Conservation (phyloP, 257 asterid species). For the Buddleja alternifolia region DNA sequence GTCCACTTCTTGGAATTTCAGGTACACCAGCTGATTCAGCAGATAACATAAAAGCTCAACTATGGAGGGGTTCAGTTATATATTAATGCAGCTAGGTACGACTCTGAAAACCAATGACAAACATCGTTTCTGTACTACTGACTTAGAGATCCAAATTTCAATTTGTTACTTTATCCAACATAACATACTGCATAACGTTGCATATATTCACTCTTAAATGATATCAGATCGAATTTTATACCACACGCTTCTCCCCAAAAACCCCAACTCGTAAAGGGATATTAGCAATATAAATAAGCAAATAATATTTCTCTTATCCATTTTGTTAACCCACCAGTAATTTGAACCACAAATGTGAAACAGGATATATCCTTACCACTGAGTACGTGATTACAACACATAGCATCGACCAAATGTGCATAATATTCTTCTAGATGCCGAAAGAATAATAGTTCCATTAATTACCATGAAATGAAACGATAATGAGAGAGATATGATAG, state of each 20-base stretch:
- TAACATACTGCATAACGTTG: neutral
- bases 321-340: neutral
- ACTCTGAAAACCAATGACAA: neutral
- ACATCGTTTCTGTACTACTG: neutral
- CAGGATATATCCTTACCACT: neutral
- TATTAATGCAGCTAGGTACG: neutral
- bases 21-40: neutral
- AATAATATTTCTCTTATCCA: neutral
- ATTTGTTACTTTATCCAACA: neutral
- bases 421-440: neutral
- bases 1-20: constrained; percentile 16
- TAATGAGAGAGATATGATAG: too few relatives aligned
- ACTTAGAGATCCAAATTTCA: neutral
- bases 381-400: neutral
- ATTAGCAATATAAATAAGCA: neutral
- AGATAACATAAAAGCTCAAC: neutral
- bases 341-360: neutral
- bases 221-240: too few relatives aligned
- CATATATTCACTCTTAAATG: neutral
- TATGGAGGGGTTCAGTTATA: neutral
- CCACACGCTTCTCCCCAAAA: too few relatives aligned
- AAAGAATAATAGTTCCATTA: neutral
- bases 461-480: too few relatives aligned
- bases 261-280: too few relatives aligned
- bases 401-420: neutral